Percentiles rank a stretch among this genome's conserved stretches.
These are phyloP conservation scores for Mucor mucedo DNA, from an alignment of 371 early-diverging fungal species.

Conservation along the genomic window DNA sequence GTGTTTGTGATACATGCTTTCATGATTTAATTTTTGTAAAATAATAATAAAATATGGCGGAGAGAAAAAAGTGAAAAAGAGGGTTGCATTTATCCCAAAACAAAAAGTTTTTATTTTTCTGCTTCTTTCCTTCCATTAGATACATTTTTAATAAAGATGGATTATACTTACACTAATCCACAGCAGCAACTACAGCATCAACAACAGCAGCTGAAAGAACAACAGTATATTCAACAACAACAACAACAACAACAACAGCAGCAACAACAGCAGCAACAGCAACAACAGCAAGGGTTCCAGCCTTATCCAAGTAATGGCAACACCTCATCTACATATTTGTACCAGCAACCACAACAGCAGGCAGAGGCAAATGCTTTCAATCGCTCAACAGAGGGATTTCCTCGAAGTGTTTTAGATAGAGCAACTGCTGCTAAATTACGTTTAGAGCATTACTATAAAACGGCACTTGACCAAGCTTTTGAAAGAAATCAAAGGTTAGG, in stretches of 20 bases:
- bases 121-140: background rate
- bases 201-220: slow-evolving; percentile 1
- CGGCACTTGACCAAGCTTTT: slow-evolving; percentile 83
- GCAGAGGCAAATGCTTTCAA: slow-evolving; percentile 34
- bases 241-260: too few species aligned
- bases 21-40: slow-evolving; percentile 17
- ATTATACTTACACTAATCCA: slow-evolving; percentile 32
- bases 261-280: slow-evolving; percentile 1
- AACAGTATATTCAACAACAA: slow-evolving; percentile 11
- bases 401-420: slow-evolving; percentile 81
- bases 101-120: background rate
- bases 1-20: slow-evolving; percentile 36
- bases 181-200: slow-evolving; percentile 12
- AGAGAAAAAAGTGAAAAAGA: background rate
- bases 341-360: slow-evolving; percentile 32
- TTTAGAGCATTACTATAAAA: slow-evolving; percentile 89
- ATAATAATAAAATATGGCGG: background rate
- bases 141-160: slow-evolving; percentile 17
- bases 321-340: slow-evolving; percentile 26
- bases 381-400: slow-evolving; percentile 70
- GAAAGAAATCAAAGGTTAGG: slow-evolving; percentile 84
- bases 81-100: background rate
- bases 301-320: slow-evolving; percentile 11
- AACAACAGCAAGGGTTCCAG: slow-evolving; percentile 10
- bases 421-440: slow-evolving; percentile 87